Evolutionary conservation across 164 flowering plant genomes (phyloP).

Genomic region (Sextonia rubra): DNA sequence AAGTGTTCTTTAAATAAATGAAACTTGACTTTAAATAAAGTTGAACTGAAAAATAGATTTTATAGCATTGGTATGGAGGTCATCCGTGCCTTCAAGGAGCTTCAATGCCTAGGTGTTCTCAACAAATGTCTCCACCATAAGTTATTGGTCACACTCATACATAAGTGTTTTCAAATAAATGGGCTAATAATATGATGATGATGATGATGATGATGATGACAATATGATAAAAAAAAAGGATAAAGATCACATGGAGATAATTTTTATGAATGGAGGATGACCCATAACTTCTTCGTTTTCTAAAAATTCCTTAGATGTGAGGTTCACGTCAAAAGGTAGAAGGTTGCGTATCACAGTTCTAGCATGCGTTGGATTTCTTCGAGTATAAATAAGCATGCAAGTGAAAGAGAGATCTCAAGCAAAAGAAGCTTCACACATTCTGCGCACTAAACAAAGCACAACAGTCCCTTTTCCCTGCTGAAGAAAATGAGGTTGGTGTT

Average conservation of each 20-base stretch:
- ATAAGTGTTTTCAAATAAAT: neutral
- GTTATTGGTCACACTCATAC: neutral
- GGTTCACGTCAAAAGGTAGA: neutral
- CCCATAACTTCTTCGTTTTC: neutral
- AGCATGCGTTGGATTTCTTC: neutral
- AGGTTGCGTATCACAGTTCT: neutral
- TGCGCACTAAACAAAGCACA: too few species aligned
- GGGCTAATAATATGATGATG: neutral
- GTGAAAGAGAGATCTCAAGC: too few species aligned
- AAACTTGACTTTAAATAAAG: too few species aligned
- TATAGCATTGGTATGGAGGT: too few species aligned
- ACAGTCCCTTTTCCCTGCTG: too few species aligned
- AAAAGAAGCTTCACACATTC: neutral
- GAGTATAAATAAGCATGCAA: neutral
- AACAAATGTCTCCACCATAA: neutral
- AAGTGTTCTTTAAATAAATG: neutral
- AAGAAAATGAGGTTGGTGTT: conserved; percentile 12
- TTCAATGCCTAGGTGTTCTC: too few species aligned
- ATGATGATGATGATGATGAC: neutral
- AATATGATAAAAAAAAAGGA: neutral
- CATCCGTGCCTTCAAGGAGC: too few species aligned
- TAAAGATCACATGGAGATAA: neutral
- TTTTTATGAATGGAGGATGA: neutral
- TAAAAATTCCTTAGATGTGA: too few species aligned
- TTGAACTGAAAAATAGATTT: too few species aligned